Conservation (phyloP, 495 filamentous ascomycete species). For the Aspergillus incahuasiensis region DNA sequence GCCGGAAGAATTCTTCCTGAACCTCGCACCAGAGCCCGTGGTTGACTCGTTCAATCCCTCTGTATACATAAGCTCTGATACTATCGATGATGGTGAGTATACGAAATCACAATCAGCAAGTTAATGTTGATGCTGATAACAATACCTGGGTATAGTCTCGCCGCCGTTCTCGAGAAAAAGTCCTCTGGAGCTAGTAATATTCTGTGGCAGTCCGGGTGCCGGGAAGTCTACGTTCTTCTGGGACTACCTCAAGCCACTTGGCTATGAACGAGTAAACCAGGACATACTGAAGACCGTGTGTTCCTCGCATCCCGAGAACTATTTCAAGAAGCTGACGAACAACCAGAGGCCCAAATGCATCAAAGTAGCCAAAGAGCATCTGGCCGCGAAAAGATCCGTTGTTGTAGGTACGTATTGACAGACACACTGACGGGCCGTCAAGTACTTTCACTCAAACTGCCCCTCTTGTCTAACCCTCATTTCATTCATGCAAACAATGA, state of each 20-base stretch:
- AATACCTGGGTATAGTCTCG: slow-evolving; percentile 11
- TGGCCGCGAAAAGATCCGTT: slow-evolving; percentile 62
- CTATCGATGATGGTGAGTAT: slow-evolving; percentile 30
- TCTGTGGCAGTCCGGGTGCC: slow-evolving; percentile 81
- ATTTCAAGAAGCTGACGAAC: slow-evolving; percentile 3
- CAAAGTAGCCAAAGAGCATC: slow-evolving; percentile 62
- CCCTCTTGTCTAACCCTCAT: background rate
- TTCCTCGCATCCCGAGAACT: background rate
- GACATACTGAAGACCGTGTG: slow-evolving; percentile 78
- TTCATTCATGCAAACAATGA: background rate
- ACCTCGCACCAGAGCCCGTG: slow-evolving; percentile 57
- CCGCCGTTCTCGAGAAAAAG: slow-evolving; percentile 57
- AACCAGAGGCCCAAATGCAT: slow-evolving; percentile 74
- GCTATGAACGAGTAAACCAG: slow-evolving; percentile 85
- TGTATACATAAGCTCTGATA: slow-evolving; percentile 42
- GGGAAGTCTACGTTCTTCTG: slow-evolving; percentile 92
- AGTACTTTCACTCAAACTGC: background rate
- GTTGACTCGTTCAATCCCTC: slow-evolving; percentile 63
- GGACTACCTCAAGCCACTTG: slow-evolving; percentile 69
- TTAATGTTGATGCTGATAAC: background rate
- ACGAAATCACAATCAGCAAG: background rate
- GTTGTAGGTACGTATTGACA: slow-evolving; percentile 62
- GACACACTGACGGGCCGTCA: slow-evolving; percentile 1
- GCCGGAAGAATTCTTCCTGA: slow-evolving; percentile 87
- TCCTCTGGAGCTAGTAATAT: slow-evolving; percentile 69